phyloP scores from a whole-genome alignment of 495 filamentous ascomycete genomes.

The Tuber borchii region DNA sequence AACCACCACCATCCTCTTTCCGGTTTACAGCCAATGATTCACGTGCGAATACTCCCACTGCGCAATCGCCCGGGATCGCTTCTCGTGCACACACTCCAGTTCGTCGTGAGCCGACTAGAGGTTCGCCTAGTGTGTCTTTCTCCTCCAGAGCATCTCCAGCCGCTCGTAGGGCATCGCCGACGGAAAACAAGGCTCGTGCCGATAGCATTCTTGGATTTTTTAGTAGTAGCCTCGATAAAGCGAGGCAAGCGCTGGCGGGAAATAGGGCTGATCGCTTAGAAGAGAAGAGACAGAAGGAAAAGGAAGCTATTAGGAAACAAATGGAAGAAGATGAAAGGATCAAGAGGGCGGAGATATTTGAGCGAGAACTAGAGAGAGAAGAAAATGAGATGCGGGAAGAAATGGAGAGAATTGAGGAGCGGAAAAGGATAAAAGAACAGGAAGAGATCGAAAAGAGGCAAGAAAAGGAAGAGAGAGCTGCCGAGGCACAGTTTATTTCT shows the following conservation, averaged over 20 bases:
- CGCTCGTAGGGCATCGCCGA: conserved; percentile 2
- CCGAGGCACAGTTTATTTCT: neutral
- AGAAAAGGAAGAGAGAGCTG: neutral
- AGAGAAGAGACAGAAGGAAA: conserved; percentile 24
- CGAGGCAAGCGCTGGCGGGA: conserved; percentile 26
- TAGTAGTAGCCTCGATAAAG: conserved; percentile 17
- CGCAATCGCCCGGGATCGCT: neutral
- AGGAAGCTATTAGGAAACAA: conserved; percentile 26
- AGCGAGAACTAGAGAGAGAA: conserved; percentile 38
- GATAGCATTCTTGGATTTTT: conserved; percentile 26
- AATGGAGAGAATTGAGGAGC: conserved; percentile 20
- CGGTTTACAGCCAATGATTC: conserved; percentile 16
- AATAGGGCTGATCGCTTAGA: conserved; percentile 29
- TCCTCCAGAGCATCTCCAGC: conserved; percentile 9
- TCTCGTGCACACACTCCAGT: conserved; percentile 8
- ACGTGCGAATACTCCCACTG: conserved; percentile 5
- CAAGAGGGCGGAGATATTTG: conserved; percentile 29
- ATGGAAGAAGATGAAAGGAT: conserved; percentile 35
- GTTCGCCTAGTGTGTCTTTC: conserved; percentile 22
- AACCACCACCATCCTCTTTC: conserved; percentile 12
- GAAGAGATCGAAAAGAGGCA: conserved; percentile 7
- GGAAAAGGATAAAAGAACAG: conserved; percentile 20
- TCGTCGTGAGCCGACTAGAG: neutral
- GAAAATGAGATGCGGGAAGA: conserved; percentile 21
- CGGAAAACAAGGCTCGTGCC: conserved; percentile 12